Conservation (phyloP, 345 rosid species). For the Citropsis articulata region DNA sequence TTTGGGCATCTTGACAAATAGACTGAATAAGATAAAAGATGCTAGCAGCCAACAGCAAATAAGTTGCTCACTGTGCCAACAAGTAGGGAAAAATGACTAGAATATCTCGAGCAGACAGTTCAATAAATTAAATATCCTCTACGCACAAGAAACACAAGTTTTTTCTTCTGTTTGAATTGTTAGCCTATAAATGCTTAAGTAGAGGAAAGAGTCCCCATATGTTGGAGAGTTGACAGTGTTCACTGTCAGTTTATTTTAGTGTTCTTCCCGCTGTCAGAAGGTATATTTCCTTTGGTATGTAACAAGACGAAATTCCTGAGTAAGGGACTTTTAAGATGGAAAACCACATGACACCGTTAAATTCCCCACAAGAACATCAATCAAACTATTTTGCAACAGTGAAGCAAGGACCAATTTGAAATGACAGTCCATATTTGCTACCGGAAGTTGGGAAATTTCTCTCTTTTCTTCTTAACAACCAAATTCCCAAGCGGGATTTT, state of each 20-base stretch:
- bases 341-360: not conserved
- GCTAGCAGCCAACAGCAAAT: not conserved
- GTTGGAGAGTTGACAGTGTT: not conserved
- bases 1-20: not conserved
- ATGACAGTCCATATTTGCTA: not conserved
- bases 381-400: not conserved
- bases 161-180: not conserved
- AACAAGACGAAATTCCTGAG: not conserved
- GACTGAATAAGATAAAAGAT: not conserved
- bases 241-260: not conserved
- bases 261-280: not conserved
- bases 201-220: not conserved
- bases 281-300: not conserved
- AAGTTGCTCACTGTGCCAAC: not conserved
- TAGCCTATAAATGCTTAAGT: not conserved
- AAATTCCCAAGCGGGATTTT: not conserved
- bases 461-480: not conserved
- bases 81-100: not conserved
- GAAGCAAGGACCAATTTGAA: not conserved
- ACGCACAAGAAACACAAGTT: not conserved
- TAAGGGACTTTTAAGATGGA: not conserved
- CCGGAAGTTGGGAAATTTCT: not conserved
- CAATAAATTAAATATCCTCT: not conserved
- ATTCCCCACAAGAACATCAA: not conserved
- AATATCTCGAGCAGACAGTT: not conserved